Percentiles rank a stretch among this genome's conserved stretches.
Conservation (phyloP, 257 asterid species). For the Linaria vulgaris region DNA sequence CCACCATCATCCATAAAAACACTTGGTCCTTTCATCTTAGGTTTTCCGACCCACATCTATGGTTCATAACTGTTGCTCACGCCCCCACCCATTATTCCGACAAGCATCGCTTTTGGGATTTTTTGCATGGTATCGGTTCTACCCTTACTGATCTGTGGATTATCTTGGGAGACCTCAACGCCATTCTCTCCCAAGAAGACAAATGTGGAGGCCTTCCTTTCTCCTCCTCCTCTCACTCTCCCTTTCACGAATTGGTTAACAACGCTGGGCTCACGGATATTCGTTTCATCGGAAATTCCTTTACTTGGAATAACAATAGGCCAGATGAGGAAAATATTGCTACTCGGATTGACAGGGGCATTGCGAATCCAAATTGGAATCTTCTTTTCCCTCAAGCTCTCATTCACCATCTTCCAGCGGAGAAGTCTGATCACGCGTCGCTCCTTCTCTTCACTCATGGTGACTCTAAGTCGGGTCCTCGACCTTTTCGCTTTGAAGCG, state of each 20-base stretch:
- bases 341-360: not conserved
- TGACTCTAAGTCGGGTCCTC: not conserved
- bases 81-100: not conserved
- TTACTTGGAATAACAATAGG: not conserved
- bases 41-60: not conserved
- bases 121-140: not conserved
- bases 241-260: not conserved
- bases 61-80: not conserved
- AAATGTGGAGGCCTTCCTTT: not conserved
- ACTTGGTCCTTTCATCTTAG: not conserved
- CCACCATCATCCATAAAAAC: not conserved
- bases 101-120: not conserved
- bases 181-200: not conserved
- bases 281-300: not conserved
- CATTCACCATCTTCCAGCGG: not conserved
- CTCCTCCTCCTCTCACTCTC: not conserved
- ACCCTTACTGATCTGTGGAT: not conserved
- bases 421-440: not conserved
- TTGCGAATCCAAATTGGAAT: not conserved
- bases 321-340: not conserved
- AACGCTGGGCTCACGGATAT: not conserved
- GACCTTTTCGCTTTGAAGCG: not conserved
- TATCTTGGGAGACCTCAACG: not conserved
- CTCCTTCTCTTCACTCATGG: not conserved
- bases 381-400: not conserved